Conservation (phyloP, 257 asterid species). For the Thymus mandschuricus region DNA sequence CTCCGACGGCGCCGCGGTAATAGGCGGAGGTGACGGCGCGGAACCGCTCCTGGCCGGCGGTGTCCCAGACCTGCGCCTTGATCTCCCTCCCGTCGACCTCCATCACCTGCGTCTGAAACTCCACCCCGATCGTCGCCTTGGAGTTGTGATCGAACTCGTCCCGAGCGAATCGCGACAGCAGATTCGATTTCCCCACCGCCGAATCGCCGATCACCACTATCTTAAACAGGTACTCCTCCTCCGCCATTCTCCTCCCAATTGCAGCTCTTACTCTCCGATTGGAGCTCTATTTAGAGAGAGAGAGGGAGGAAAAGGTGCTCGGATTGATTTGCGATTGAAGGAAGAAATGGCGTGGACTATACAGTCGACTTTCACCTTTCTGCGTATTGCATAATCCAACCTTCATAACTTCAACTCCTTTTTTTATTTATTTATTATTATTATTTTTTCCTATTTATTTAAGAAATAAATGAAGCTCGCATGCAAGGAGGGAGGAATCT, state of each 20-base stretch:
- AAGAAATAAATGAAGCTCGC: background rate
- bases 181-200: constrained; percentile 84
- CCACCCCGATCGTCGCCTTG: constrained; percentile 83
- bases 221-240: constrained; percentile 74
- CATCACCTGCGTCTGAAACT: constrained; percentile 79
- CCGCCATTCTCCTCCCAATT: constrained; percentile 36
- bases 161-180: constrained; percentile 76
- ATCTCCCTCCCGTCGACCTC: constrained; percentile 73
- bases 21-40: constrained; percentile 90
- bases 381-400: constrained; percentile 24
- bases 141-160: constrained; percentile 83
- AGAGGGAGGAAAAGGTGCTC: constrained; percentile 13
- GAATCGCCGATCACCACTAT: constrained; percentile 80
- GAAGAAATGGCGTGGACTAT: constrained; percentile 30
- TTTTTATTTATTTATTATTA: background rate
- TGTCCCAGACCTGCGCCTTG: constrained; percentile 88
- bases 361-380: constrained; percentile 20
- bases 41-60: constrained; percentile 88
- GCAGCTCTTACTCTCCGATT: too few species aligned
- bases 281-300: background rate
- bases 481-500: constrained; percentile 1
- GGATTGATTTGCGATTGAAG: constrained; percentile 6
- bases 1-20: constrained; percentile 86
- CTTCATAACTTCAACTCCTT: background rate
- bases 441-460: background rate